A percentile compares a stretch with the other conserved stretches of the same genome.
phyloP scores from a whole-genome alignment of 345 rosid species.

The Tarenaya hassleriana region DNA sequence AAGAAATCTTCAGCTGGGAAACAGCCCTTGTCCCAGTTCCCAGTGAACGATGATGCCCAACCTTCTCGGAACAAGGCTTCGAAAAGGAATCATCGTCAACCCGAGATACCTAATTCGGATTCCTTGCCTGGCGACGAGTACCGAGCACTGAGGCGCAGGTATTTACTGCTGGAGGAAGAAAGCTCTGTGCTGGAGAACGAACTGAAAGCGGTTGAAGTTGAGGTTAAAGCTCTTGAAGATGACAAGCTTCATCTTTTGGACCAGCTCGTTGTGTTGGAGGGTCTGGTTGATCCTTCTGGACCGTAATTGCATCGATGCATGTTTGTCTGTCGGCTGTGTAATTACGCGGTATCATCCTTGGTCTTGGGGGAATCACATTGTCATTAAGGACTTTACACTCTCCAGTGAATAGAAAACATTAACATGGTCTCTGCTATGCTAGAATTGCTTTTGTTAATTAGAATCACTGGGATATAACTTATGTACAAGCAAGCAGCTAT shows the following conservation, averaged over 20 bases:
- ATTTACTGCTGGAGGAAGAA: slow-evolving; percentile 73
- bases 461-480: no score
- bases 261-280: slow-evolving; percentile 84
- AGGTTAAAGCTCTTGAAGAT: slow-evolving; percentile 62
- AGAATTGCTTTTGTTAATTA: no score
- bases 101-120: slow-evolving; percentile 62
- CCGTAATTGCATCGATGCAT: no score
- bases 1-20: slow-evolving; percentile 38
- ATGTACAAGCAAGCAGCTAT: no score
- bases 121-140: slow-evolving; percentile 57
- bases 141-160: slow-evolving; percentile 61
- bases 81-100: slow-evolving; percentile 43
- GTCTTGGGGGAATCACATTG: no score
- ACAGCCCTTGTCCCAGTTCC: slow-evolving; percentile 33
- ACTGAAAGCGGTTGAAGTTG: slow-evolving; percentile 53
- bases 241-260: slow-evolving; percentile 74
- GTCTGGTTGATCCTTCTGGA: slow-evolving; percentile 58
- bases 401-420: no score
- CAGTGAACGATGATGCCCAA: slow-evolving; percentile 27
- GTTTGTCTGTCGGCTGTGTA: no score
- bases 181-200: slow-evolving; percentile 57
- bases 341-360: no score
- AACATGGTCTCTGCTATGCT: no score
- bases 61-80: slow-evolving; percentile 33
- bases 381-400: no score